phyloP scores from a whole-genome alignment of 2,329 filamentous ascomycete genomes.

The Emergomyces pasteurianus region DNA sequence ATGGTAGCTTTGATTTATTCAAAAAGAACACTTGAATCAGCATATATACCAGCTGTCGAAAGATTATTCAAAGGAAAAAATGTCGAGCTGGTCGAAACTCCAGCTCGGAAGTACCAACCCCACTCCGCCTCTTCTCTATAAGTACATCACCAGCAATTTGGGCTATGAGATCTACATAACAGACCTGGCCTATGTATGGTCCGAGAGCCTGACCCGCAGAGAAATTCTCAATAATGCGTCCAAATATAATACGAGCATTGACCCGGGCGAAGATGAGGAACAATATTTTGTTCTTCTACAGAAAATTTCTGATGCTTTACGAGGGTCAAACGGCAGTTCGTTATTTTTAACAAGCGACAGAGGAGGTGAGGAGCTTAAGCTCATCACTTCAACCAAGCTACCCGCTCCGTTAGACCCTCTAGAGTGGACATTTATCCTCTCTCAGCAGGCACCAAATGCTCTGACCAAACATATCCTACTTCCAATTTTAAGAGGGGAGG shows the following conservation, averaged over 20 bases:
- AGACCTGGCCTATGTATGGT: constrained; percentile 48
- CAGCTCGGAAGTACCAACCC: constrained; percentile 14
- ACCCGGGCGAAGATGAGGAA: constrained; percentile 45
- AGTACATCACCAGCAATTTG: constrained; percentile 20
- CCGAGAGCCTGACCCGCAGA: constrained; percentile 35
- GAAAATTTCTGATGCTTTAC: constrained; percentile 42
- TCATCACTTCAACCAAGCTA: constrained; percentile 38
- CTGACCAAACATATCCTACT: constrained; percentile 41
- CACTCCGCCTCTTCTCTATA: constrained; percentile 29
- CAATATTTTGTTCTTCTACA: constrained; percentile 45
- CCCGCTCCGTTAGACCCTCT: constrained; percentile 43
- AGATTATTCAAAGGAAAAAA: neutral
- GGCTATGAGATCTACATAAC: constrained; percentile 45
- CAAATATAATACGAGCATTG: constrained; percentile 43
- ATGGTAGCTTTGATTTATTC: neutral
- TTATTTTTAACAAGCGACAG: constrained; percentile 20
- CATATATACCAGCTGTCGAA: neutral
- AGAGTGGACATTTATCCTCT: constrained; percentile 41
- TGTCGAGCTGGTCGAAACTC: constrained; percentile 24
- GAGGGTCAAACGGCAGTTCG: constrained; percentile 19
- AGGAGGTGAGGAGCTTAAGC: constrained; percentile 26
- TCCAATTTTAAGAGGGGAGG: constrained; percentile 41
- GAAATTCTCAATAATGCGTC: constrained; percentile 39
- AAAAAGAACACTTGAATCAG: neutral
- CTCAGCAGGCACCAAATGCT: constrained; percentile 26